Evolutionary conservation across 139 green algal species (phyloP).

Genomic region (Tetradesmus obliquus): DNA sequence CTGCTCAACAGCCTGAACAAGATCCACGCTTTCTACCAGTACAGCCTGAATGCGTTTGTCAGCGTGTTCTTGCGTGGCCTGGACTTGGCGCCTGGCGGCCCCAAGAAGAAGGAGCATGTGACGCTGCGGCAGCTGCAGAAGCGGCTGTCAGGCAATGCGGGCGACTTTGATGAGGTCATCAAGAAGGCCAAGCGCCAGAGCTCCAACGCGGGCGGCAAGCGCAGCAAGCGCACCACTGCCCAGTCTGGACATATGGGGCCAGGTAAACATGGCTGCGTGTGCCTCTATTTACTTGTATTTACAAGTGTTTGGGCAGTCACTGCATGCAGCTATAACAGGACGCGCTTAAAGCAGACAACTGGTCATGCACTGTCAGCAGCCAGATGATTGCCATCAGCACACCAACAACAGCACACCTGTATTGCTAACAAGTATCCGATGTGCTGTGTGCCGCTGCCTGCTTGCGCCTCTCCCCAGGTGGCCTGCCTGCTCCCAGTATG

Average conservation of each 20-base stretch:
- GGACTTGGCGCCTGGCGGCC: conserved; percentile 78
- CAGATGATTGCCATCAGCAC: neutral
- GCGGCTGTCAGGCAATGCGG: conserved; percentile 51
- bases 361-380: neutral
- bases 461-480: neutral
- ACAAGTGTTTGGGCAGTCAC: no score
- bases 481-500: conserved; percentile 3
- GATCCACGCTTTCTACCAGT: conserved; percentile 93
- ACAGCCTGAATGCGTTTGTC: conserved; percentile 85
- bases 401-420: neutral
- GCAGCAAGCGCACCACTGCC: conserved; percentile 30
- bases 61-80: conserved; percentile 82
- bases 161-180: conserved; percentile 69
- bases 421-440: neutral
- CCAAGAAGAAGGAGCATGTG: conserved; percentile 59
- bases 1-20: conserved; percentile 91
- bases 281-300: neutral
- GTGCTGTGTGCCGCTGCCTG: neutral
- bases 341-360: neutral
- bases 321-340: no score
- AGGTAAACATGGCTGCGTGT: neutral
- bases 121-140: conserved; percentile 52
- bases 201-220: conserved; percentile 7
- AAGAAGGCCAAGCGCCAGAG: conserved; percentile 57
- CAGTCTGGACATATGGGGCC: conserved; percentile 5